Base-by-base conservation (phyloP, 2,329 filamentous ascomycete species). In the Chaetomiaceae sp. region DNA sequence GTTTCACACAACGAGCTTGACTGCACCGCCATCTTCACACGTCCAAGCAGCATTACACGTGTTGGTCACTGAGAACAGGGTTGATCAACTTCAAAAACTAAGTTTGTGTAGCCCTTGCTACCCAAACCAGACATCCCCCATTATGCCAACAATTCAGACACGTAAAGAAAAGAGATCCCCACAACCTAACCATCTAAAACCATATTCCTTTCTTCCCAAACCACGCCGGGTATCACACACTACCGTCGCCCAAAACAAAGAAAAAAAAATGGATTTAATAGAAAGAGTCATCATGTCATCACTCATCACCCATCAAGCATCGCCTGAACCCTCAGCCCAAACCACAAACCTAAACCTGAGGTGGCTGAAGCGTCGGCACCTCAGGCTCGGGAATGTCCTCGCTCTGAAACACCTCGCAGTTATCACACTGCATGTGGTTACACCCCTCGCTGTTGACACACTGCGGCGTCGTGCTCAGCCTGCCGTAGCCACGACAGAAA, bases 381-480 rank as follows among this genome's bases (percentile, higher is more conserved):
- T 43, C 15, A 15, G 23, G 6, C 42, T 54, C 40, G 11, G 5
- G 11, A 8, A 8, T 20, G 11, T 19, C 19, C 23, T 44, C 15
- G 19, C 43, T 11, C 2, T 54, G 34, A 25, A 45, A 40, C 20
- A 27, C 17, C 3, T 22, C n/a, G 25, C 56, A 59, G 20, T 38
- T 20, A 7, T 34, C 36, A 11, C 56, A 59, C 11, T 38, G 31
- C 20, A 3, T 12, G 15, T 59, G 56, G 31, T 15, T 25, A 22
- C 56, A 59, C 17, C 14, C 17, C 8, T 31, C 27, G 27, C 27
- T 12, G 11, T 52, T 33, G 39, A 58, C 37, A 36, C 56, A 58
- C 37, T 17, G 19, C n/a, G 6, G 4, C 1, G 50, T 54, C 8
- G 39, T 17, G 7, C 25, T 29, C 25, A 20, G n/a, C 15, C 11